Evolutionary conservation across 345 rosid species (phyloP).

Genomic region (Pistacia integerrima): DNA sequence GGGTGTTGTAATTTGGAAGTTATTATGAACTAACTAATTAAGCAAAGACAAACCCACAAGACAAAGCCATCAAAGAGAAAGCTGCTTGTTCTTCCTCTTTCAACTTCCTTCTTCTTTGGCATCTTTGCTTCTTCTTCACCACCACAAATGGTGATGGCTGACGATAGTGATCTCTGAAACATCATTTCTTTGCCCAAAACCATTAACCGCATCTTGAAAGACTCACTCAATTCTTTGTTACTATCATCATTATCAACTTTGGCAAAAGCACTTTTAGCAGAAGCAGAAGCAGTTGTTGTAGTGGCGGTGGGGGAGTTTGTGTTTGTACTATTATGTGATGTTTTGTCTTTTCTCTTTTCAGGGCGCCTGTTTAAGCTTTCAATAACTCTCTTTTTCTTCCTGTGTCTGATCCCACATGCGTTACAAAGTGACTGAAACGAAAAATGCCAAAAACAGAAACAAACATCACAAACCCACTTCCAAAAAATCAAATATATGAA

Average conservation of each 20-base stretch:
- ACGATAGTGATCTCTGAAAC: slow-evolving; percentile 30
- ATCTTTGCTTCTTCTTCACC: slow-evolving; percentile 73
- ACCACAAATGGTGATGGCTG: slow-evolving; percentile 10
- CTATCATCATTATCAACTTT: neutral
- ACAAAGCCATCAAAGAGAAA: slow-evolving; percentile 70
- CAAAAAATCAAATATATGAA: slow-evolving; percentile 2
- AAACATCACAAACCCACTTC: neutral
- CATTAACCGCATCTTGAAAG: slow-evolving; percentile 40
- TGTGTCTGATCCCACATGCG: slow-evolving; percentile 88
- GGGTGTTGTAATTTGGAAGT: neutral
- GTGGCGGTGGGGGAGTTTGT: too few relatives aligned
- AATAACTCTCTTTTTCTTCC: slow-evolving; percentile 55
- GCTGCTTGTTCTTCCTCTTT: slow-evolving; percentile 90
- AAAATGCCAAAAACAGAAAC: neutral
- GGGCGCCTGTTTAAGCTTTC: slow-evolving; percentile 26
- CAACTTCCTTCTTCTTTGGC: slow-evolving; percentile 56
- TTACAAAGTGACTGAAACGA: slow-evolving; percentile 72
- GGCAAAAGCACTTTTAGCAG: neutral
- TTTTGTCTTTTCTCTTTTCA: slow-evolving; percentile 36
- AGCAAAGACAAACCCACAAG: slow-evolving; percentile 56
- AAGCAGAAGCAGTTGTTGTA: neutral
- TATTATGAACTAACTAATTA: too few relatives aligned
- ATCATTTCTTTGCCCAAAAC: slow-evolving; percentile 38
- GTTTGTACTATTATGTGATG: neutral
- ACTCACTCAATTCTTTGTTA: slow-evolving; percentile 25